Conservation (phyloP, 2,329 filamentous ascomycete species). For the Ascochyta koolunga region DNA sequence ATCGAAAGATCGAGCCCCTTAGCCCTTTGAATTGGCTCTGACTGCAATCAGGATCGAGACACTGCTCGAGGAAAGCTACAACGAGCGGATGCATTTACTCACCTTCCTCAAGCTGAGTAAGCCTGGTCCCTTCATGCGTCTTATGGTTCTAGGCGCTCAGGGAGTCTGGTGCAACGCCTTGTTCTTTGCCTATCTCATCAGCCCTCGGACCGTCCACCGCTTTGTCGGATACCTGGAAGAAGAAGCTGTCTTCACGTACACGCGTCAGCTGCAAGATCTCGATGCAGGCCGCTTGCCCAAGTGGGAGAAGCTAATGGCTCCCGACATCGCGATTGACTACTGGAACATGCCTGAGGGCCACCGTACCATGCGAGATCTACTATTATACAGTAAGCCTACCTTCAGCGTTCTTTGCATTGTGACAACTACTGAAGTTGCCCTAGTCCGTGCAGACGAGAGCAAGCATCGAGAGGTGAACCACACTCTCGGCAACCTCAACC, state of each 20-base stretch:
- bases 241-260: conserved; percentile 95
- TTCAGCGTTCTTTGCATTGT: background rate
- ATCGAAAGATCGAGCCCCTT: no score
- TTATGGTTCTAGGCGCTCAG: conserved; percentile 88
- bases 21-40: conserved; percentile 4
- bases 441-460: conserved; percentile 47
- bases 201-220: conserved; percentile 85
- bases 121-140: conserved; percentile 86
- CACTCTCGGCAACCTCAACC: conserved; percentile 86
- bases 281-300: conserved; percentile 82
- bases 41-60: conserved; percentile 77
- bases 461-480: conserved; percentile 92
- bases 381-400: conserved; percentile 76
- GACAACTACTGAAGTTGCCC: background rate
- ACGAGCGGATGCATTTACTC: conserved; percentile 90
- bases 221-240: conserved; percentile 98
- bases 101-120: conserved; percentile 92
- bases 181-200: conserved; percentile 86
- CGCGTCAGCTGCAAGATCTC: conserved; percentile 83
- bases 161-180: conserved; percentile 96
- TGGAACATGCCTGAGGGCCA: conserved; percentile 91
- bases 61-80: conserved; percentile 86
- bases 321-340: conserved; percentile 88
- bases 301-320: conserved; percentile 80
- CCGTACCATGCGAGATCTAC: conserved; percentile 81